Conservation (phyloP, 2,329 filamentous ascomycete species). For the Curvularia verruculosa region DNA sequence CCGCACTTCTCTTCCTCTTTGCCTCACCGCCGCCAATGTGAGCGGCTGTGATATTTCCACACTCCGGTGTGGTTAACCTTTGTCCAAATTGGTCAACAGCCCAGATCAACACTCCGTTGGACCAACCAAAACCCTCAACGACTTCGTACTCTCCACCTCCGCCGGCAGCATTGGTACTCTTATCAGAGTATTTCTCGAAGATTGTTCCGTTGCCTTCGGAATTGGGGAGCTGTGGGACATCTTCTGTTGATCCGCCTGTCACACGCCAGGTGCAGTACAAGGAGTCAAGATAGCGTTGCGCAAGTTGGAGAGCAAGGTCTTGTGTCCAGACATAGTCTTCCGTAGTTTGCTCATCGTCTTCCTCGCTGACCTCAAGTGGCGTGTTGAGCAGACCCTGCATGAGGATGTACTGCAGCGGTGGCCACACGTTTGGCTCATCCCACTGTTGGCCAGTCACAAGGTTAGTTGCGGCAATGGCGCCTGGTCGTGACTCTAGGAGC, state of each 20-base stretch:
- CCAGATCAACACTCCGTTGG: slow-evolving; percentile 72
- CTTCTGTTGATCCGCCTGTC: slow-evolving; percentile 65
- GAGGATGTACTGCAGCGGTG: slow-evolving; percentile 68
- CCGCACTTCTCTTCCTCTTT: slow-evolving; percentile 40
- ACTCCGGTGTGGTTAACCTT: slow-evolving; percentile 60
- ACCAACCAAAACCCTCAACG: slow-evolving; percentile 74
- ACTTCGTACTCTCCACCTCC: slow-evolving; percentile 72
- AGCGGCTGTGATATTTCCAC: slow-evolving; percentile 42
- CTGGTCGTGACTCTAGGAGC: slow-evolving; percentile 59
- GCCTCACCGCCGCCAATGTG: slow-evolving; percentile 18
- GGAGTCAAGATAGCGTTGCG: slow-evolving; percentile 70
- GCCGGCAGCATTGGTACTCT: slow-evolving; percentile 65
- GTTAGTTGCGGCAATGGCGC: slow-evolving; percentile 69
- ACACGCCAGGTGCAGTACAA: slow-evolving; percentile 74
- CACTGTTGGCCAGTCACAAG: slow-evolving; percentile 68
- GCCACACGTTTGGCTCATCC: slow-evolving; percentile 75
- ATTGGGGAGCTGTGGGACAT: slow-evolving; percentile 28
- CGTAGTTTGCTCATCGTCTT: slow-evolving; percentile 52
- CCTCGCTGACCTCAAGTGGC: slow-evolving; percentile 60
- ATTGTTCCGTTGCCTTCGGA: slow-evolving; percentile 65
- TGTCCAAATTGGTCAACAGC: slow-evolving; percentile 66
- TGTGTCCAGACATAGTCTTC: slow-evolving; percentile 60
- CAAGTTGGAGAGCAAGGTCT: slow-evolving; percentile 63
- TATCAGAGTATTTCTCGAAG: slow-evolving; percentile 73
- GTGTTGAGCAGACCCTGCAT: slow-evolving; percentile 68